Base-by-base conservation (phyloP, 371 early-diverging fungal genomes). In the Cokeromyces recurvatus region DNA sequence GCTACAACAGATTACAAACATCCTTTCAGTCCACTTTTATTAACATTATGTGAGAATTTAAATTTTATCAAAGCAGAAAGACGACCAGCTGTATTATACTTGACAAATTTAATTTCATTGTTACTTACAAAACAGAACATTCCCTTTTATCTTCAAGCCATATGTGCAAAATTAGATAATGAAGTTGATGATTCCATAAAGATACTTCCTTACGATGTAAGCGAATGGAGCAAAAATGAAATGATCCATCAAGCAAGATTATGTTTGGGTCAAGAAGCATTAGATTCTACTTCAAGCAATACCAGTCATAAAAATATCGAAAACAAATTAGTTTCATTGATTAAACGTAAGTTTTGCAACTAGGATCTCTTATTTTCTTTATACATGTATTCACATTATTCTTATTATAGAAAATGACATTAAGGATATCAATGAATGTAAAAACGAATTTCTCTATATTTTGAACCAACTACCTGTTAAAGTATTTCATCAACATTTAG, bases 1-100 rank as follows among this genome's bases (percentile, higher is more conserved):
- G 52, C 56, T 15, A 31, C 43, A 9, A 35, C 43, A 2, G 55
- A 55, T 21, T 60, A 51, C 23, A 34, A 59, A 4, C 75, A 78
- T 40, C 82, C 78, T 1, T 81, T 74, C 56, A 82, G 81, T 38
- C 82, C 84, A 15, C 42, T 84, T 1, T 40, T 84, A 7, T 52
- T 79, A 46, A 73, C 75, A 1, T 34, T 82, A 5, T 44, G 79
- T 4, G 79, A 81, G 38, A 73, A 79, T 31, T 54, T 74, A 32
- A 68, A 62, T 14, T 67, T 71, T 32, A 64, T 74, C 19, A 70
- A 73, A 23, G 53, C 62, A 1, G 66, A 77, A n/a, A 75, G 68
- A 42, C 22, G 32, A 15, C 57, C 62, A 14, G 61, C 73, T 11
- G 32, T 66, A 2, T 38, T 54, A 11, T 79, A 74, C 21, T 35